Percentiles rank a stretch among this genome's conserved stretches.
Evolutionary conservation across 345 rosid genomes (phyloP).

Genomic region (Excoecaria agallocha): DNA sequence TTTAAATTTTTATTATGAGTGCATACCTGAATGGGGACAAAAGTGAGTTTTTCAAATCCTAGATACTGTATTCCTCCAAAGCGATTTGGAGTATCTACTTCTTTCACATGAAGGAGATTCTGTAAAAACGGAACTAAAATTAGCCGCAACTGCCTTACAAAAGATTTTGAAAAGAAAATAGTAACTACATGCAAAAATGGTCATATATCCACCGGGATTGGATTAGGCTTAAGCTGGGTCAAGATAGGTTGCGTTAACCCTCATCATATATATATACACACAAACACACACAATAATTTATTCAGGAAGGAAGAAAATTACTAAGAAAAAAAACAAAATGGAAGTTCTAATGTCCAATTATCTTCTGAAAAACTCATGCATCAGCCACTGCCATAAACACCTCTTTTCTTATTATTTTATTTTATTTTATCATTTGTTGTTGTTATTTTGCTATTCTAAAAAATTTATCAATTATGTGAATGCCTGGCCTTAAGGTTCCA

Average conservation of each 20-base stretch:
- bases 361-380: neutral
- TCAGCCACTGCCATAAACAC: too few species aligned
- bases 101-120: slow-evolving; percentile 80
- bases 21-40: slow-evolving; percentile 83
- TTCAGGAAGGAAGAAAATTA: neutral
- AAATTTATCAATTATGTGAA: too few species aligned
- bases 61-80: slow-evolving; percentile 78
- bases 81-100: slow-evolving; percentile 66
- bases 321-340: neutral
- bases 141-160: neutral
- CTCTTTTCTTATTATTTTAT: too few species aligned
- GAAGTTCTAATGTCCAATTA: neutral
- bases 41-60: slow-evolving; percentile 86
- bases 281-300: neutral
- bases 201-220: neutral
- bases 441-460: too few species aligned
- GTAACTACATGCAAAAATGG: neutral
- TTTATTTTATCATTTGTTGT: too few species aligned
- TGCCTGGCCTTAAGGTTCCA: neutral
- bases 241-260: neutral
- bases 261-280: neutral
- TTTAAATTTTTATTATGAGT: neutral
- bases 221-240: too few species aligned
- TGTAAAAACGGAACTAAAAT: slow-evolving; percentile 27
- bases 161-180: neutral